Percentiles rank a stretch among this genome's conserved stretches.
Conservation (phyloP, 495 filamentous ascomycete genomes). For the Jackrogersella multiformis region DNA sequence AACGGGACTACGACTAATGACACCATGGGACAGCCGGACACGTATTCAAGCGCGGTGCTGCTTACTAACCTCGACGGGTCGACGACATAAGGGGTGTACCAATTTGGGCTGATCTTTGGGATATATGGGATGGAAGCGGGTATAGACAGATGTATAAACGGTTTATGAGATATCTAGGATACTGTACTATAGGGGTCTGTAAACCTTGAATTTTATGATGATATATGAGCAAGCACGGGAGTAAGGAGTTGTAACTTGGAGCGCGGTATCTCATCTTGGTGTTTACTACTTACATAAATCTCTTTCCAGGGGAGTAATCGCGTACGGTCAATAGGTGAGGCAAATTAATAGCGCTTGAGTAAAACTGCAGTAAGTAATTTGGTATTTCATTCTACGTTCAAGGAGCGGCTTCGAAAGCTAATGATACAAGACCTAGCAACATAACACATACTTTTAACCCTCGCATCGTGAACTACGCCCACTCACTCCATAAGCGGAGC, state of each 20-base stretch:
- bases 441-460: background rate
- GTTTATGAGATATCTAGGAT: conserved; percentile 2
- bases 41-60: conserved; percentile 44
- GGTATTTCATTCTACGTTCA: background rate
- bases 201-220: background rate
- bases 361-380: background rate
- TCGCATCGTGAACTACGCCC: background rate
- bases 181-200: background rate
- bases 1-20: conserved; percentile 48
- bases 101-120: background rate
- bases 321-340: background rate
- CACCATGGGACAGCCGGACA: conserved; percentile 39
- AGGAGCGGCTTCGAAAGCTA: background rate
- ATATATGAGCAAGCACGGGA: background rate
- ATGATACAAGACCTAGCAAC: background rate
- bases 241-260: background rate
- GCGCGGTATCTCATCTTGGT: background rate
- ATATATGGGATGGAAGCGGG: background rate
- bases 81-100: background rate
- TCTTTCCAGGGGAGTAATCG: background rate
- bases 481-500: background rate
- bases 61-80: conserved; percentile 22
- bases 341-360: background rate
- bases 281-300: background rate
- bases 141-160: background rate